phyloP scores from a whole-genome alignment of 2,329 filamentous ascomycete genomes.

The Hymenoscyphus infarciens region DNA sequence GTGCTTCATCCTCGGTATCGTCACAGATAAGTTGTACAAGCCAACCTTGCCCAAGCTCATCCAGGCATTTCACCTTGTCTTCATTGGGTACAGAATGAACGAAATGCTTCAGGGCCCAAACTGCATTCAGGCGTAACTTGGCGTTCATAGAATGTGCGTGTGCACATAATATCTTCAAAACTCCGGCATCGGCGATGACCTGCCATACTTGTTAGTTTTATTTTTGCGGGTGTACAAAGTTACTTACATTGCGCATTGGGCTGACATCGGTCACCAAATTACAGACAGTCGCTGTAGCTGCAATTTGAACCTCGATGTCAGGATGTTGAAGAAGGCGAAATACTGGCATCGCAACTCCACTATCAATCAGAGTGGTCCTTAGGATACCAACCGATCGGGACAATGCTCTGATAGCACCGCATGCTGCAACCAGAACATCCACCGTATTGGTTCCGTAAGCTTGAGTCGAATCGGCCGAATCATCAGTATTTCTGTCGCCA shows the following conservation, averaged over 20 bases:
- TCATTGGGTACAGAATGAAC: constrained; percentile 68
- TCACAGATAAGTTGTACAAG: constrained; percentile 73
- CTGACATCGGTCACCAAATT: constrained; percentile 88
- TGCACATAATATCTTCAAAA: constrained; percentile 74
- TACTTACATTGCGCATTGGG: constrained; percentile 78
- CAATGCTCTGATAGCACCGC: constrained; percentile 74
- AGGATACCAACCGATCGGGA: constrained; percentile 81
- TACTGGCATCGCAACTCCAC: constrained; percentile 73
- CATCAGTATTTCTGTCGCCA: constrained; percentile 34
- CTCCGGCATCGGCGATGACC: constrained; percentile 69
- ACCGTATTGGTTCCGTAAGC: constrained; percentile 71
- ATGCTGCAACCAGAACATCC: constrained; percentile 78
- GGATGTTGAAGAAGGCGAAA: constrained; percentile 71
- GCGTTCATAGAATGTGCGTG: constrained; percentile 79
- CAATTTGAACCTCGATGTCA: constrained; percentile 76
- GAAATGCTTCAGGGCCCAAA: constrained; percentile 94
- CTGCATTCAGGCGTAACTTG: constrained; percentile 75
- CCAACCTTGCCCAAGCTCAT: constrained; percentile 75
- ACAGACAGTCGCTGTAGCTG: constrained; percentile 77
- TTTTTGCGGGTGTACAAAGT: background rate
- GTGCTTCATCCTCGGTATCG: constrained; percentile 52
- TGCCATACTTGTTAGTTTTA: constrained; percentile 36
- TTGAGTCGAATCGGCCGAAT: constrained; percentile 18
- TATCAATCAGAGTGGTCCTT: constrained; percentile 82
- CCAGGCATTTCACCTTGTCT: constrained; percentile 72